Percentiles rank a stretch among this genome's conserved stretches.
These are phyloP conservation scores for Nemophila menziesii DNA, from an alignment of 257 asterid genomes.

Conservation along the genomic window DNA sequence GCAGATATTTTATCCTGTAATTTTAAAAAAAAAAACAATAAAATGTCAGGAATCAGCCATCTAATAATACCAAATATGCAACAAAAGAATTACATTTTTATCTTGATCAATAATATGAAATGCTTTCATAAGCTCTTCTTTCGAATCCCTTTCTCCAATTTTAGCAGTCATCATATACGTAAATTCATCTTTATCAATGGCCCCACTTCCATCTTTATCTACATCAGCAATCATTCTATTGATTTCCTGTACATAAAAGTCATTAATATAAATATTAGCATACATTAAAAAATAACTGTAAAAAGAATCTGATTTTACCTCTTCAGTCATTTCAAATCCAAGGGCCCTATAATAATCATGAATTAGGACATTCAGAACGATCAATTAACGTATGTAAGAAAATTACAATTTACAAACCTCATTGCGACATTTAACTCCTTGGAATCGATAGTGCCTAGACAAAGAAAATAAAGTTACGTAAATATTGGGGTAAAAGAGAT, in stretches of 20 bases:
- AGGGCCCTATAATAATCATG: slow-evolving; percentile 65
- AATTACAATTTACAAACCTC: slow-evolving; percentile 66
- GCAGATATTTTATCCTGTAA: slow-evolving; percentile 78
- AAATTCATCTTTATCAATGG: slow-evolving; percentile 83
- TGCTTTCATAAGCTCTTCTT: slow-evolving; percentile 83
- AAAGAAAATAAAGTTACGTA: background rate
- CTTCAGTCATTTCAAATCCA: slow-evolving; percentile 91
- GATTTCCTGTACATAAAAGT: slow-evolving; percentile 44
- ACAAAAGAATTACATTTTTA: slow-evolving; percentile 38
- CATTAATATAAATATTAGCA: too few species aligned
- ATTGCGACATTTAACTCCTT: slow-evolving; percentile 91
- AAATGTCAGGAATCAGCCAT: slow-evolving; percentile 11
- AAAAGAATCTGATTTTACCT: slow-evolving; percentile 40
- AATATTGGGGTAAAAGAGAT: background rate
- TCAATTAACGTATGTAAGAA: background rate
- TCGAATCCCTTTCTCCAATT: slow-evolving; percentile 82
- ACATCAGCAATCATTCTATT: slow-evolving; percentile 84
- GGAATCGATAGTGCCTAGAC: slow-evolving; percentile 76
- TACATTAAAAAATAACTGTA: background rate
- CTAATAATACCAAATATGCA: slow-evolving; percentile 4
- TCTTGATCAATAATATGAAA: slow-evolving; percentile 81
- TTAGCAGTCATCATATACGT: slow-evolving; percentile 93
- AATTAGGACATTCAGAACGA: slow-evolving; percentile 4
- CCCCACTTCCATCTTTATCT: slow-evolving; percentile 91
- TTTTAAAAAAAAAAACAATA: too few species aligned